Conservation (phyloP, 768 basidiomycete genomes). For the Scleroderma bovista region DNA sequence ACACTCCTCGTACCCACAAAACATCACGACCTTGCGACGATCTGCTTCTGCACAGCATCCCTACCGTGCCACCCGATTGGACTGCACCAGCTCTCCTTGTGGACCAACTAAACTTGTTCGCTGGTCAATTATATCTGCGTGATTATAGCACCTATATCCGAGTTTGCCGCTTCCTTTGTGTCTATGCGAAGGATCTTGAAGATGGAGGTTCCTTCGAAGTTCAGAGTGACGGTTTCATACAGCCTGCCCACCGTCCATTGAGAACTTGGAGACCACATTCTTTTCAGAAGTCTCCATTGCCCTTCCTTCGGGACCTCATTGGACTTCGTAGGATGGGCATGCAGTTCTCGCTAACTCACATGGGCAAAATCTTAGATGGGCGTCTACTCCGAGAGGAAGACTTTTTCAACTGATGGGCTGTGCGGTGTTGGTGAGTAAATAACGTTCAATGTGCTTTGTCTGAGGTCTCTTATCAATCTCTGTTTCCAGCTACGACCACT, state of each 20-base stretch:
- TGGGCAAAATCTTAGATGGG: conserved; percentile 33
- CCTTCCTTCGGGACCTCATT: conserved; percentile 24
- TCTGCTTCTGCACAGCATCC: conserved; percentile 38
- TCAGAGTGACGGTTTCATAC: too few species aligned
- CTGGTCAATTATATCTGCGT: conserved; percentile 29
- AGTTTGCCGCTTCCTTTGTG: conserved; percentile 22
- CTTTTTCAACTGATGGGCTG: too few species aligned
- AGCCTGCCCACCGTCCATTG: too few species aligned
- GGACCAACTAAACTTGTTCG: conserved; percentile 25
- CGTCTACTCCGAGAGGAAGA: conserved; percentile 16
- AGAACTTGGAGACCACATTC: not conserved
- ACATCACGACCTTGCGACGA: conserved; percentile 31
- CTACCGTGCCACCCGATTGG: not conserved
- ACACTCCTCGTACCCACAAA: conserved; percentile 30
- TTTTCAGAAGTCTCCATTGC: not conserved
- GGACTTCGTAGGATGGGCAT: conserved; percentile 33
- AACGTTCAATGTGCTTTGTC: too few species aligned
- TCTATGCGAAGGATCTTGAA: conserved; percentile 15
- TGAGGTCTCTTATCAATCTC: too few species aligned
- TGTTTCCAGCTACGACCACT: too few species aligned
- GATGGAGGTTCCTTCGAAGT: conserved; percentile 3
- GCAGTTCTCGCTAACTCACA: conserved; percentile 29
- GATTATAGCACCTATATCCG: conserved; percentile 23
- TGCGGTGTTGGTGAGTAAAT: too few species aligned
- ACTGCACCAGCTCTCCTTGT: not conserved